phyloP scores from a whole-genome alignment of 345 rosid genomes.

The Eucalyptus regnans region DNA sequence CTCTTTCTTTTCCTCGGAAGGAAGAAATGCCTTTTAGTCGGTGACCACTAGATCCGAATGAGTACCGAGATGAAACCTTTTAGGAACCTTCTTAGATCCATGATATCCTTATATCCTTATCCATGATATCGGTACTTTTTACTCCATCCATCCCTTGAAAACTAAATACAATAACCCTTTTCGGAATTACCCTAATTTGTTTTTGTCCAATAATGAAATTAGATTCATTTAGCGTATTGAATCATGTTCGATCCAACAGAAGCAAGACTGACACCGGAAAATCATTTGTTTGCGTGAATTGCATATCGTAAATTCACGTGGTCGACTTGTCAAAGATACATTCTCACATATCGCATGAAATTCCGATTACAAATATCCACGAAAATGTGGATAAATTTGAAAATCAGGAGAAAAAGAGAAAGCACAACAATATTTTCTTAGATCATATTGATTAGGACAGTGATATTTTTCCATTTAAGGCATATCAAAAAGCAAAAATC shows the following conservation, averaged over 20 bases:
- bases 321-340: neutral
- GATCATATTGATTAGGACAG: neutral
- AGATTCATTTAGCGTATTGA: neutral
- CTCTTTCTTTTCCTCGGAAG: neutral
- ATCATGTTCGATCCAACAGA: neutral
- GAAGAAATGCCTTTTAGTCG: neutral
- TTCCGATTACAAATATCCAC: rapidly evolving
- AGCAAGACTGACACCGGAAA: no score
- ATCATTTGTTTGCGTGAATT: neutral
- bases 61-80: neutral
- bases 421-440: neutral
- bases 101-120: neutral
- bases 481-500: neutral
- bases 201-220: neutral
- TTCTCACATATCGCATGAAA: neutral
- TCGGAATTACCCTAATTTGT: rapidly evolving
- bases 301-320: neutral
- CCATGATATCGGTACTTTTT: neutral
- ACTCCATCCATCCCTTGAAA: neutral
- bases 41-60: rapidly evolving
- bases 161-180: neutral
- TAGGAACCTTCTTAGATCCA: neutral
- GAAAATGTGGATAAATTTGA: neutral
- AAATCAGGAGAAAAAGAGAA: neutral
- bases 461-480: neutral